Percentiles rank a stretch among this genome's conserved stretches.
Conservation (phyloP, 768 basidiomycete genomes). For the Cystofilobasidium bisporidii region DNA sequence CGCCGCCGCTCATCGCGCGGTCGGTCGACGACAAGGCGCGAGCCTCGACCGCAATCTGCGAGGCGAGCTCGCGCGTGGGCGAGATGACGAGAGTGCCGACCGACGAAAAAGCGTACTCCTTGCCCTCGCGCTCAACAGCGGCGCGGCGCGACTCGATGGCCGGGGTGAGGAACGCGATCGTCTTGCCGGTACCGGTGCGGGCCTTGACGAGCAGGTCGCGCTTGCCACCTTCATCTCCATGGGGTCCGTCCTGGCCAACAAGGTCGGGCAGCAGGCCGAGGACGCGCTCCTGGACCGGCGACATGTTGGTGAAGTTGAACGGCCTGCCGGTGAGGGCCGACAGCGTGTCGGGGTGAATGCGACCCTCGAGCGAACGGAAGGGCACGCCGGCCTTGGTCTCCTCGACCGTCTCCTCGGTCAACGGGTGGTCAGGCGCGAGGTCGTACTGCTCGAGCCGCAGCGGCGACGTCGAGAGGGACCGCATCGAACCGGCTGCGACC, state of each 20-base stretch:
- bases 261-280: conserved; percentile 64
- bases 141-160: conserved; percentile 65
- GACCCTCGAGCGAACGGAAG: conserved; percentile 27
- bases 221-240: conserved; percentile 31
- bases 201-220: conserved; percentile 69
- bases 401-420: not conserved
- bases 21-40: conserved; percentile 55
- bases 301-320: conserved; percentile 63
- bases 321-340: conserved; percentile 56
- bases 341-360: conserved; percentile 42
- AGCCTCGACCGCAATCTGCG: conserved; percentile 80
- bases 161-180: conserved; percentile 75
- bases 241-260: conserved; percentile 32
- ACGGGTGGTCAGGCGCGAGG: conserved; percentile 12
- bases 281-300: conserved; percentile 71
- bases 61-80: conserved; percentile 81
- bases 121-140: conserved; percentile 44
- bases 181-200: conserved; percentile 83
- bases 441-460: not conserved
- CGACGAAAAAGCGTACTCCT: conserved; percentile 44
- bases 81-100: conserved; percentile 73
- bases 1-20: conserved; percentile 47
- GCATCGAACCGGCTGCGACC: not conserved
- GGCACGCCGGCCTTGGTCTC: conserved; percentile 11
- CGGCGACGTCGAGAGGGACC: not conserved